These are phyloP conservation scores for Stromatinia cepivora DNA, from an alignment of 2,329 filamentous ascomycete genomes.

Conservation along the genomic window DNA sequence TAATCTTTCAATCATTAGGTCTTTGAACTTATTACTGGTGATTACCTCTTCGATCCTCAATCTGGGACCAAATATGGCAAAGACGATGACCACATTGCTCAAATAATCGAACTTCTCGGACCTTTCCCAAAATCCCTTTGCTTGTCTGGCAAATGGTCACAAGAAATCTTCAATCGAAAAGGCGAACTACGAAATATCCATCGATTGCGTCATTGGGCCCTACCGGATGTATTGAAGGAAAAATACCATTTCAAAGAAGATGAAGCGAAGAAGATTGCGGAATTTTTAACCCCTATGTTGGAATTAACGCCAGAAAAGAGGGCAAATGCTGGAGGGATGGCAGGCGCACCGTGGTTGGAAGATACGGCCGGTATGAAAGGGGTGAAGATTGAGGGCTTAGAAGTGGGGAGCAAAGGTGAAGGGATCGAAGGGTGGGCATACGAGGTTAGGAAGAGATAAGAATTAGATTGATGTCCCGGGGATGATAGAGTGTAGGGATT, in stretches of 20 bases:
- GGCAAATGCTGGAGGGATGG: conserved; percentile 96
- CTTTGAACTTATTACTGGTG: conserved; percentile 95
- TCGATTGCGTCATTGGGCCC: conserved; percentile 89
- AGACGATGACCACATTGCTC: conserved; percentile 98
- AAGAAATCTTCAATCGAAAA: conserved; percentile 98
- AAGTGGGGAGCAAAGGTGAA: conserved; percentile 80
- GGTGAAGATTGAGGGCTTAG: conserved; percentile 68
- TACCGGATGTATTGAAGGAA: conserved; percentile 88
- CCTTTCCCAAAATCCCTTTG: conserved; percentile 91
- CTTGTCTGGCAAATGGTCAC: conserved; percentile 92
- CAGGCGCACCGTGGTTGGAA: conserved; percentile 76
- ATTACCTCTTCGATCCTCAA: conserved; percentile 97
- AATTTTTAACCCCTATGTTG: conserved; percentile 88
- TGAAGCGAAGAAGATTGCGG: conserved; percentile 74
- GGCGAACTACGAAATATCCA: conserved; percentile 98
- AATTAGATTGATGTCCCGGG: neutral
- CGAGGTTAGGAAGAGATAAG: conserved; percentile 70
- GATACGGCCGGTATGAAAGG: conserved; percentile 87
- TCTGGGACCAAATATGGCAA: conserved; percentile 99
- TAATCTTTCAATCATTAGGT: conserved; percentile 56
- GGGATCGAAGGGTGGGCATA: conserved; percentile 92
- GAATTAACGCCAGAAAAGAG: conserved; percentile 84
- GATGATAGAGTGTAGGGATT: neutral
- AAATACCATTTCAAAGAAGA: conserved; percentile 94
- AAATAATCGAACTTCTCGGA: conserved; percentile 95